These are phyloP conservation scores for Eimeria tenella DNA, from an alignment of 169 alveolate genomes.

Conservation along the genomic window DNA sequence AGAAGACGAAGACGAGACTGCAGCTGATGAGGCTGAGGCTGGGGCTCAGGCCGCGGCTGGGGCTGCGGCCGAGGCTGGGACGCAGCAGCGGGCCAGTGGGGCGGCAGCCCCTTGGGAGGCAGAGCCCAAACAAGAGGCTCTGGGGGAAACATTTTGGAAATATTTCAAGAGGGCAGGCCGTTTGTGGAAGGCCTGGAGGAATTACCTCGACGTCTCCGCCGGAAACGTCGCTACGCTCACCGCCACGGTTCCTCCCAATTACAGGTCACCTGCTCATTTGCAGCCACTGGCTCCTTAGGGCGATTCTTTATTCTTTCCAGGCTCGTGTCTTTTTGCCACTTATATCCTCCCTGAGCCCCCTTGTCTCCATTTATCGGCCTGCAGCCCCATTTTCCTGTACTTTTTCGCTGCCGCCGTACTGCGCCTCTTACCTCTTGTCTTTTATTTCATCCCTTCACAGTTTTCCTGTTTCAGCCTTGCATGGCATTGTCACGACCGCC, in stretches of 20 bases:
- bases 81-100: not conserved
- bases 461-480: too few relatives aligned
- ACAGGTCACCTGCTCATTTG: not conserved
- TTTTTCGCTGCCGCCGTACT: too few relatives aligned
- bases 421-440: too few relatives aligned
- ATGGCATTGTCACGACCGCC: too few relatives aligned
- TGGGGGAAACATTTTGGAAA: not conserved
- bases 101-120: not conserved
- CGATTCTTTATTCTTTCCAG: too few relatives aligned
- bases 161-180: not conserved
- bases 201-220: not conserved
- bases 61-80: not conserved
- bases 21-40: not conserved
- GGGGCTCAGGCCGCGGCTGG: not conserved
- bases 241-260: not conserved
- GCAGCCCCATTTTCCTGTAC: too few relatives aligned
- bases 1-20: not conserved
- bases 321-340: too few relatives aligned
- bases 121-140: not conserved
- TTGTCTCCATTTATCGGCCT: too few relatives aligned
- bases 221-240: slow-evolving; percentile 4
- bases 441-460: too few relatives aligned
- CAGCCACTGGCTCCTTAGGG: too few relatives aligned
- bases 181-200: slow-evolving; percentile 1
- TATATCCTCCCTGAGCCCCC: too few relatives aligned